phyloP scores from a whole-genome alignment of 225 moss, liverwort and hornwort genomes.

The Straminergon stramineum region DNA sequence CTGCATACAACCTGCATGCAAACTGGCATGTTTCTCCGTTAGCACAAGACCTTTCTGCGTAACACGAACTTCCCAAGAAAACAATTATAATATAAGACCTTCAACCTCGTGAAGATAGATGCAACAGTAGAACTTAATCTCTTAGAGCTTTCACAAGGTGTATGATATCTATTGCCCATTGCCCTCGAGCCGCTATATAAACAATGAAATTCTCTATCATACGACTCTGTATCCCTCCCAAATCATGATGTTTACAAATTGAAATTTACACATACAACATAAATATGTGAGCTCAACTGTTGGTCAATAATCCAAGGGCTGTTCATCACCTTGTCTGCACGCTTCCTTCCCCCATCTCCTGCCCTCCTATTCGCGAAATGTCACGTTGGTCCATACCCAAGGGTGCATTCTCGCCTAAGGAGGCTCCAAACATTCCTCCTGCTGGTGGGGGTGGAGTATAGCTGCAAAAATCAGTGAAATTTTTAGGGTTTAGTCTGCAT shows the following conservation, averaged over 20 bases:
- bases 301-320: background rate
- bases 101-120: background rate
- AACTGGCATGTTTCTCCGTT: slow-evolving; percentile 51
- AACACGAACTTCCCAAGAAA: background rate
- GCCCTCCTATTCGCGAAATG: slow-evolving; percentile 59
- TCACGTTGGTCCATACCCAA: slow-evolving; percentile 72
- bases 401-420: slow-evolving; percentile 50
- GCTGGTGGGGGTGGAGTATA: slow-evolving; percentile 54
- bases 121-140: background rate
- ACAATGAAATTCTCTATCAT: background rate
- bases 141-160: background rate
- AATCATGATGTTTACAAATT: background rate
- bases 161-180: background rate
- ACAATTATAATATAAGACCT: background rate
- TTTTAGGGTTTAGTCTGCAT: background rate
- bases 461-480: slow-evolving; percentile 17
- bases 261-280: background rate
- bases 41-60: slow-evolving; percentile 3
- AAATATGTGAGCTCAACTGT: background rate
- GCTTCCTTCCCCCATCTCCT: slow-evolving; percentile 78
- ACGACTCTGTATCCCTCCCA: background rate
- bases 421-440: slow-evolving; percentile 37
- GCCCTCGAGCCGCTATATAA: background rate
- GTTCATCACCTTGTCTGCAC: slow-evolving; percentile 84
- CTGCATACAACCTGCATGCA: slow-evolving; percentile 80